Evolutionary conservation across 2,329 filamentous ascomycete species (phyloP).

Genomic region (Fusarium pseudocircinatum): DNA sequence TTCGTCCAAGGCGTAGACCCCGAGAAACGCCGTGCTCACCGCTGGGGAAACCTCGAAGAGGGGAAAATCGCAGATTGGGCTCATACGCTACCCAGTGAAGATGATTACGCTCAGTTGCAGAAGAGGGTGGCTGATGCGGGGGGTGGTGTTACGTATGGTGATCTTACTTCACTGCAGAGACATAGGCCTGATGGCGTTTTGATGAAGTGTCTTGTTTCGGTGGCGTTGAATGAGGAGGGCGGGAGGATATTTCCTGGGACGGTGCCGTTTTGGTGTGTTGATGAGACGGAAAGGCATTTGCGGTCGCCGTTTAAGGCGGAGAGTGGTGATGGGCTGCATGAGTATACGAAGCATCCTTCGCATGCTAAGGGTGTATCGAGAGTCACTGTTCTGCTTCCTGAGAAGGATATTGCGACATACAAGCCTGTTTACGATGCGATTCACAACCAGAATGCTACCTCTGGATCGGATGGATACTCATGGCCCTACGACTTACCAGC

Average conservation of each 20-base stretch:
- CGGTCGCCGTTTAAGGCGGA: conserved; percentile 60
- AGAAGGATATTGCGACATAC: conserved; percentile 29
- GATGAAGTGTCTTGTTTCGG: conserved; percentile 68
- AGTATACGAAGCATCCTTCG: conserved; percentile 57
- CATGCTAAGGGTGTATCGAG: conserved; percentile 61
- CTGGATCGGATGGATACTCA: not conserved
- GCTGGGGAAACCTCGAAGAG: conserved; percentile 64
- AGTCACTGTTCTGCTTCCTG: conserved; percentile 51
- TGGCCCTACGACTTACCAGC: conserved; percentile 36
- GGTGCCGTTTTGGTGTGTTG: conserved; percentile 73
- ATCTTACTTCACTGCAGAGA: conserved; percentile 63
- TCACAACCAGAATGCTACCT: conserved; percentile 15
- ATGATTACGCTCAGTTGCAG: conserved; percentile 52
- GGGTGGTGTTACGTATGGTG: conserved; percentile 55
- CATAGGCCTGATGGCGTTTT: conserved; percentile 63
- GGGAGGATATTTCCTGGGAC: conserved; percentile 54
- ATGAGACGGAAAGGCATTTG: conserved; percentile 65
- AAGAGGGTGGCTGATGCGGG: conserved; percentile 45
- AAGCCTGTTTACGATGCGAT: conserved; percentile 44
- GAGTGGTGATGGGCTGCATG: conserved; percentile 14
- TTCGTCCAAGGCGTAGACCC: conserved; percentile 60
- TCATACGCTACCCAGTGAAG: conserved; percentile 55
- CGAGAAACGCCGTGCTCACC: conserved; percentile 57
- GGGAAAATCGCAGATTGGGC: conserved; percentile 69
- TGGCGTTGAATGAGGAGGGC: conserved; percentile 44